phyloP scores from a whole-genome alignment of 2,329 filamentous ascomycete species.

The Fusarium bactridioides region DNA sequence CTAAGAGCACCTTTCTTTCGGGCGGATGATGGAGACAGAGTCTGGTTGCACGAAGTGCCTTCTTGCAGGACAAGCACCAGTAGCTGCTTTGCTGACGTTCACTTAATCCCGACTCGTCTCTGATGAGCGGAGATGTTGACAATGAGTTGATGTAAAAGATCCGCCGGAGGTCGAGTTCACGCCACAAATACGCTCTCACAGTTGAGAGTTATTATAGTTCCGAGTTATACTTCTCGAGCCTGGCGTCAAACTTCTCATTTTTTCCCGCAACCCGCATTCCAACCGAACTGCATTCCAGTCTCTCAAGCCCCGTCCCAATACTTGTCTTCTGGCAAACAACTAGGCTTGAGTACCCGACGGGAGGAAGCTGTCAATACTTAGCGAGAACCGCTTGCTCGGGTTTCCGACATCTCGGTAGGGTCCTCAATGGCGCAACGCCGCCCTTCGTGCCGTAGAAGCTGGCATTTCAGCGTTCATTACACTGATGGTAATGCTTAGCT shows the following conservation, averaged over 20 bases:
- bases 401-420: conserved; percentile 9
- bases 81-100: neutral
- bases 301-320: neutral
- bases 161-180: neutral
- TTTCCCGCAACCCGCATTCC: conserved; percentile 18
- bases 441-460: neutral
- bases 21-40: neutral
- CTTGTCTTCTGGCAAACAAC: neutral
- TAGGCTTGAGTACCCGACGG: neutral
- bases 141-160: neutral
- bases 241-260: conserved; percentile 15
- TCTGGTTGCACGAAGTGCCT: conserved; percentile 12
- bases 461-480: neutral
- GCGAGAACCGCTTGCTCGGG: conserved; percentile 18
- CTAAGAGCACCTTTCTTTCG: conserved; percentile 5
- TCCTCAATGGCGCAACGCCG: conserved; percentile 19
- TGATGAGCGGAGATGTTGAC: neutral
- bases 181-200: neutral
- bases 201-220: neutral
- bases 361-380: conserved; percentile 3
- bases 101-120: neutral
- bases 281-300: conserved; percentile 7
- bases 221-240: neutral
- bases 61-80: neutral
- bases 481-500: neutral